Evolutionary conservation across 1,284 basidiomycete genomes (phyloP).

Genomic region (Cryptococcus sp.): DNA sequence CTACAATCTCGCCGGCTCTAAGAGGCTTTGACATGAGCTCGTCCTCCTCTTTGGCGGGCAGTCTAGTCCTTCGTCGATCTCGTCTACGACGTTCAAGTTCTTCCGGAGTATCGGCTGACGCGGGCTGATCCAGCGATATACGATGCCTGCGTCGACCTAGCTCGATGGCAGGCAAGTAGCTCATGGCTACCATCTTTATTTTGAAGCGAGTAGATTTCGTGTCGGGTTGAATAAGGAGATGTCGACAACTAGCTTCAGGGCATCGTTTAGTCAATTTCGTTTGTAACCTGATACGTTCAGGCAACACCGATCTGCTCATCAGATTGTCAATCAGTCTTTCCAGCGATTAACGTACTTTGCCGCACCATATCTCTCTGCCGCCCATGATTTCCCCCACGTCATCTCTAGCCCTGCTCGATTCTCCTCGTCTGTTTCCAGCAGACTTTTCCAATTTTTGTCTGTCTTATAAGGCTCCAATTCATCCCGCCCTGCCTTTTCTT

Average conservation of each 20-base stretch:
- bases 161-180: slow-evolving; percentile 86
- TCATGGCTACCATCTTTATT: slow-evolving; percentile 91
- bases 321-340: not conserved
- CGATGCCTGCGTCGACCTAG: slow-evolving; percentile 51
- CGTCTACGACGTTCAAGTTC: slow-evolving; percentile 20
- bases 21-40: slow-evolving; percentile 31
- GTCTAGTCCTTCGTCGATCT: slow-evolving; percentile 19
- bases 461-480: slow-evolving; percentile 35
- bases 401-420: slow-evolving; percentile 68
- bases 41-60: slow-evolving; percentile 22
- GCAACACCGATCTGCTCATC: slow-evolving; percentile 65
- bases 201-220: slow-evolving; percentile 93
- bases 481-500: slow-evolving; percentile 32
- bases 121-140: slow-evolving; percentile 1
- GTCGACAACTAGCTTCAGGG: slow-evolving; percentile 69
- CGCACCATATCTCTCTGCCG: slow-evolving; percentile 54
- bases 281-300: slow-evolving; percentile 81
- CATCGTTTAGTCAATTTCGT: slow-evolving; percentile 95
- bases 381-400: slow-evolving; percentile 78
- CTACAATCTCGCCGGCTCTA: slow-evolving; percentile 28
- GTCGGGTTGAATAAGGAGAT: slow-evolving; percentile 97
- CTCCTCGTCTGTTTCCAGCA: slow-evolving; percentile 39
- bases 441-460: slow-evolving; percentile 32
- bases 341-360: slow-evolving; percentile 56
- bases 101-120: slow-evolving; percentile 4